A percentile compares a stretch with the other conserved stretches of the same genome.
Evolutionary conservation across 1,139 yeast species (phyloP).

Genomic region (Protomyces macrosporus): DNA sequence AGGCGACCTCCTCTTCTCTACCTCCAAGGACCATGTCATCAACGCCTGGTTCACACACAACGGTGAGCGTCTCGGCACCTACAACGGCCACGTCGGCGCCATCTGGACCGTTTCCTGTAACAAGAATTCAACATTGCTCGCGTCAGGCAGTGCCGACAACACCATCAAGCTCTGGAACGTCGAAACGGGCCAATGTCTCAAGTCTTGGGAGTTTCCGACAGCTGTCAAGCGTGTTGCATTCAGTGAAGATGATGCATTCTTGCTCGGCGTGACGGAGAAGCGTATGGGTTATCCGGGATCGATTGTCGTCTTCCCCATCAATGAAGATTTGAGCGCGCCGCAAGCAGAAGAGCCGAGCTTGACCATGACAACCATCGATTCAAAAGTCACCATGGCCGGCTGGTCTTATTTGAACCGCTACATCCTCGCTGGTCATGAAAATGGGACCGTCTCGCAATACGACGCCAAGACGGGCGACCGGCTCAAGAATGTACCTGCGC

Average conservation of each 20-base stretch:
- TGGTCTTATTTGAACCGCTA: constrained; percentile 62
- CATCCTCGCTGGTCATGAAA: constrained; percentile 81
- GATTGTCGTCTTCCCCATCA: constrained; percentile 59
- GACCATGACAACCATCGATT: constrained; percentile 49
- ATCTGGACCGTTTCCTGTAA: constrained; percentile 93
- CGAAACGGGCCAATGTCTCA: constrained; percentile 67
- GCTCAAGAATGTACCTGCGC: constrained; percentile 55
- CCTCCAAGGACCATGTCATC: constrained; percentile 64
- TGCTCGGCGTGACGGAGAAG: constrained; percentile 80
- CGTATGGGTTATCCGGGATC: constrained; percentile 89
- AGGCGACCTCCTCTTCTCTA: constrained; percentile 89
- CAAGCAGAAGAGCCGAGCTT: constrained; percentile 51
- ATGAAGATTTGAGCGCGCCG: constrained; percentile 43
- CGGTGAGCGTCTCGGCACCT: constrained; percentile 95
- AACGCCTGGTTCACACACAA: constrained; percentile 91
- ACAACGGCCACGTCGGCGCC: constrained; percentile 86
- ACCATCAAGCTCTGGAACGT: constrained; percentile 81
- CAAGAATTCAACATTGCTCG: constrained; percentile 56
- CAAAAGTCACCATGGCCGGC: constrained; percentile 77
- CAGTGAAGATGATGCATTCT: constrained; percentile 62
- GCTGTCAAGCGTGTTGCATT: constrained; percentile 91
- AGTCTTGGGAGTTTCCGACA: constrained; percentile 69
- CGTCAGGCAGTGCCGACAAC: constrained; percentile 90
- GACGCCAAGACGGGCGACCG: constrained; percentile 71
- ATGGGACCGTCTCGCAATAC: constrained; percentile 77